Evolutionary conservation across 192 early-diverging fungal genomes (phyloP), one percentile per base, ranked within the genome.

Genomic region (Coemansia sp.): DNA sequence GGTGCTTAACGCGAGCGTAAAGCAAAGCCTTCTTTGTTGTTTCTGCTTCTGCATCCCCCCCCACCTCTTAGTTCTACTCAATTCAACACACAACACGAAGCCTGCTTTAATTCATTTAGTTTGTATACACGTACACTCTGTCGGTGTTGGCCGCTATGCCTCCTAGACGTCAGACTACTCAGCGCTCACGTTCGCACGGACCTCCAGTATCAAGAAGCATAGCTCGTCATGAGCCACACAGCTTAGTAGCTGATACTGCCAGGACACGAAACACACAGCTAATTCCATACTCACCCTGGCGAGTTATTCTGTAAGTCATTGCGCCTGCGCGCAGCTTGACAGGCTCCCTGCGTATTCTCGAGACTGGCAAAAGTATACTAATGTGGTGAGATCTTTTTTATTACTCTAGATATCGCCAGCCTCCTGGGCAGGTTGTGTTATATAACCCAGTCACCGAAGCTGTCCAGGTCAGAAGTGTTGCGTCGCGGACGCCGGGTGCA

Each of bases 401-500:
- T 31, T 28, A 16, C 10, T 24, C 3, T 76, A 76, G 69, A 14
- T 72, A 79, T 49, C 58, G 62, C 21, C 64, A 66, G 18, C 56
- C 68, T 7, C 34, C 72, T 4, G 77, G 77, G 19, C 85, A 90
- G 22, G 67, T 86, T 12, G 90, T 92, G 0, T 70, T 92, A 7
- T 90, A 86, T 52, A 89, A 90, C 65, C 80, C 82, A 12, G 83
- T 86, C 27, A 82, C 72, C 31, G 78, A 74, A 59, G 74, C 58
- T 25, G 77, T 85, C 16, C 82, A 73, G 58, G 82, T 82, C 44
- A 78, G 78, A 60, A 77, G 59, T 38, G 32, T 68, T 31, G 57
- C 65, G 18, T 54, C 74, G 9, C 59, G 57, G 19, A 25, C 63
- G 0, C 12, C 75, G 26, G 58, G 27, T 12, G 54, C 32, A 32